These are phyloP conservation scores for Coemansia sp. DNA, from an alignment of 192 early-diverging fungal species.

Conservation along the genomic window DNA sequence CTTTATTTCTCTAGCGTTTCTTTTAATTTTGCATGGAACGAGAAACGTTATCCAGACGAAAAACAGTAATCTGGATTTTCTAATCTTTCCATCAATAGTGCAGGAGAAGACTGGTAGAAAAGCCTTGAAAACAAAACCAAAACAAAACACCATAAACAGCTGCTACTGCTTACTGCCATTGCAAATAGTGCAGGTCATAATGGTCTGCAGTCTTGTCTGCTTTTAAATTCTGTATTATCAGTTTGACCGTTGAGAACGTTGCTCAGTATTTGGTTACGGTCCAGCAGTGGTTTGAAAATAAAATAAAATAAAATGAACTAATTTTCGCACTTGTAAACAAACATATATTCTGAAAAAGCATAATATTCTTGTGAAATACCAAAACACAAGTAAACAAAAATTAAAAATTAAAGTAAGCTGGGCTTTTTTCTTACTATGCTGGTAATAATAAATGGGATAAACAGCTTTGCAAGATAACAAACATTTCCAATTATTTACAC, in stretches of 20 bases:
- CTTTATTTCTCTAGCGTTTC: neutral
- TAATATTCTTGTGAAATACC: too few species aligned
- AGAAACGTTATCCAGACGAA: conserved; percentile 4
- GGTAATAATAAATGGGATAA: neutral
- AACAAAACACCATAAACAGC: neutral
- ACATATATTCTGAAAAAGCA: neutral
- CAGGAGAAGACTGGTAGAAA: neutral
- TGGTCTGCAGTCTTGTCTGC: neutral
- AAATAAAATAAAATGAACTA: neutral
- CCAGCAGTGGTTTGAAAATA: neutral
- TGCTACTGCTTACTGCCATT: neutral
- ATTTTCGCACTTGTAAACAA: neutral
- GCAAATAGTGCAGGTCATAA: neutral
- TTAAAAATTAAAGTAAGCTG: neutral
- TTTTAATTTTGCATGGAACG: neutral
- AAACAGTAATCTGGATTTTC: neutral
- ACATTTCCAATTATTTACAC: neutral
- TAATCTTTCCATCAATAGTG: neutral
- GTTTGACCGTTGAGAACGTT: neutral
- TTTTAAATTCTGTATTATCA: neutral
- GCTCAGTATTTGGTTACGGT: conserved; percentile 6
- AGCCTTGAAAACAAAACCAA: neutral
- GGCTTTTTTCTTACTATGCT: neutral
- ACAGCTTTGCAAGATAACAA: neutral
- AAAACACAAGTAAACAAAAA: neutral